Evolutionary conservation across 2,329 filamentous ascomycete species (phyloP).

Genomic region (Seiridium unicorne): DNA sequence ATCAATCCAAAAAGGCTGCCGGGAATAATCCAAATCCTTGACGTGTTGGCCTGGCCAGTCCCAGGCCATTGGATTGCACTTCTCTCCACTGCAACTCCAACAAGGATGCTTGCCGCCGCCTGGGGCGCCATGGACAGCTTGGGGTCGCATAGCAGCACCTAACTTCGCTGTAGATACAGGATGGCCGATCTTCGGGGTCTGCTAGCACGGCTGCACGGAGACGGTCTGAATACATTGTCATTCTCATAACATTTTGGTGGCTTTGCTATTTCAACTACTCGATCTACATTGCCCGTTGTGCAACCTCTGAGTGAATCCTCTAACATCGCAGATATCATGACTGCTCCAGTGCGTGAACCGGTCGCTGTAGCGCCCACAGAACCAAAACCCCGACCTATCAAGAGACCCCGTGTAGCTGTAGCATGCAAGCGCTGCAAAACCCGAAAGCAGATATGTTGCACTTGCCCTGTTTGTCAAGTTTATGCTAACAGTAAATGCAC

Average conservation of each 20-base stretch:
- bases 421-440: constrained; percentile 19
- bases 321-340: background rate
- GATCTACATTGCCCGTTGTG: too few species aligned
- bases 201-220: too few species aligned
- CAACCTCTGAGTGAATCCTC: too few species aligned
- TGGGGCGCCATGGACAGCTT: too few species aligned
- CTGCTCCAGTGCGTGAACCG: background rate
- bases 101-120: background rate
- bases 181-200: background rate
- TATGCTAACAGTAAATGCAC: background rate
- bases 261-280: too few species aligned
- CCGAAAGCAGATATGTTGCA: constrained; percentile 16
- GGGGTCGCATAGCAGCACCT: background rate
- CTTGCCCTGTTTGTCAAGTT: background rate
- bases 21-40: background rate
- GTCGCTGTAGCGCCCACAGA: background rate
- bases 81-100: background rate
- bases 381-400: constrained; percentile 9
- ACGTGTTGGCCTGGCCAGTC: background rate
- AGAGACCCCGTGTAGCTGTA: constrained; percentile 16
- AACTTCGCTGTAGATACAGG: background rate
- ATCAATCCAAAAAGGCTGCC: background rate
- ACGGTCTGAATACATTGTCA: too few species aligned
- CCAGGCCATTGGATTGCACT: background rate
- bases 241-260: background rate